Conservation (phyloP, 2,329 filamentous ascomycete genomes). For the Xylaria sp. region DNA sequence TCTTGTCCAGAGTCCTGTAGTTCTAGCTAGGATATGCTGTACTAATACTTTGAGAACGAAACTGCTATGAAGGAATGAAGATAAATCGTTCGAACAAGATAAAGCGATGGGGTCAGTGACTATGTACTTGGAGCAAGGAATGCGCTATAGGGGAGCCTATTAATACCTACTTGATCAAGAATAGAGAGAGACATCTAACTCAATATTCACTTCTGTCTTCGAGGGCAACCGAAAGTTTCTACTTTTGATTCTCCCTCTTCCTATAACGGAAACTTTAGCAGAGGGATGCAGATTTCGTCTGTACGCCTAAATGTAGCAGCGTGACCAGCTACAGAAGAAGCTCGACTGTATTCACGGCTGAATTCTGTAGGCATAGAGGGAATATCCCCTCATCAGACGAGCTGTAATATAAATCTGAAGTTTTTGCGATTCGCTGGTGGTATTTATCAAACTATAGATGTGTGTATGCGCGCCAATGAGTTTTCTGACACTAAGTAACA, state of each 20-base stretch:
- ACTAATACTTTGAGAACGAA: conserved; percentile 12
- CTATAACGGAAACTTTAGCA: conserved; percentile 47
- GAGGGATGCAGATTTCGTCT: neutral
- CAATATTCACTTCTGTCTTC: neutral
- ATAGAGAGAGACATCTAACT: conserved; percentile 1
- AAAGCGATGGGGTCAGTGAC: neutral
- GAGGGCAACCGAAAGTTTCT: neutral
- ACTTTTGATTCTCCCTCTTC: conserved; percentile 43
- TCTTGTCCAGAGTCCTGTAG: neutral
- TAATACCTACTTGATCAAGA: conserved; percentile 7
- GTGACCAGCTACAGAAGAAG: neutral
- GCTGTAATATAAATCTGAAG: neutral
- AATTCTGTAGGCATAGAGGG: neutral
- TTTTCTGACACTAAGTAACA: neutral
- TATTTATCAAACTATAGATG: neutral
- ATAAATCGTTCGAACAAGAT: neutral
- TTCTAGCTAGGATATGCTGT: neutral
- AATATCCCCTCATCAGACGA: neutral
- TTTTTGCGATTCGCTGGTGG: neutral
- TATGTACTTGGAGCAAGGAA: neutral
- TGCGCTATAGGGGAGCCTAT: neutral
- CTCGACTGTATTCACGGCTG: neutral
- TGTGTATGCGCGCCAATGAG: neutral
- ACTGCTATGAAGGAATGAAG: conserved; percentile 3
- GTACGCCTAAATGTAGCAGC: neutral